Conservation (phyloP, 495 filamentous ascomycete genomes). For the Evernia prunastri region DNA sequence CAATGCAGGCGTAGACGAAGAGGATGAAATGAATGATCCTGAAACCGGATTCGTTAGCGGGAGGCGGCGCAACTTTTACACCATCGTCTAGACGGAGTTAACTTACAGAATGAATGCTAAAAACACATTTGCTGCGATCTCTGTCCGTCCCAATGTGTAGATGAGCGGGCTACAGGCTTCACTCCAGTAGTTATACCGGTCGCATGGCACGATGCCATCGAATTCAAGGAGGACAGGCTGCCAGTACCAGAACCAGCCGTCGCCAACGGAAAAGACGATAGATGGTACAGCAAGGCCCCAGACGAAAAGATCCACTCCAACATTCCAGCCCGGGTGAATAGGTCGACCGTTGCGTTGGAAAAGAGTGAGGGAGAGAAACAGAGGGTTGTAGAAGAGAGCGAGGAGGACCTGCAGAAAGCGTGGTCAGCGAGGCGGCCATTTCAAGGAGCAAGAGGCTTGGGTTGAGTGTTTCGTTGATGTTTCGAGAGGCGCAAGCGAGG, state of each 20-base stretch:
- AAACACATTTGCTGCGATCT: constrained; percentile 29
- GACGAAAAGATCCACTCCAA: constrained; percentile 24
- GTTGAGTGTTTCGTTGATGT: neutral
- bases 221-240: constrained; percentile 20
- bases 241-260: constrained; percentile 29
- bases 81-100: neutral
- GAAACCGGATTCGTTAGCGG: neutral
- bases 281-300: constrained; percentile 26
- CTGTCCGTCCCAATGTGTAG: constrained; percentile 24
- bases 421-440: neutral
- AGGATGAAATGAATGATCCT: constrained; percentile 27
- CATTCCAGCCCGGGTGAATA: constrained; percentile 25
- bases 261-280: constrained; percentile 25
- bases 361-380: constrained; percentile 22
- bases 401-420: constrained; percentile 21
- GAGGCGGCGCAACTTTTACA: neutral
- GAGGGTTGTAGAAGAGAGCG: constrained; percentile 25
- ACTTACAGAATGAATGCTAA: constrained; percentile 25
- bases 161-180: constrained; percentile 24
- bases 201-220: constrained; percentile 19
- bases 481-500: constrained; percentile 2
- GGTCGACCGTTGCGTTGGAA: constrained; percentile 19
- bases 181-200: constrained; percentile 21
- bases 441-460: neutral
- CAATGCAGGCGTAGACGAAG: constrained; percentile 26